Percentiles rank a stretch among this genome's conserved stretches.
phyloP scores from a whole-genome alignment of 331 rosid genomes.

The Ulmus americana region DNA sequence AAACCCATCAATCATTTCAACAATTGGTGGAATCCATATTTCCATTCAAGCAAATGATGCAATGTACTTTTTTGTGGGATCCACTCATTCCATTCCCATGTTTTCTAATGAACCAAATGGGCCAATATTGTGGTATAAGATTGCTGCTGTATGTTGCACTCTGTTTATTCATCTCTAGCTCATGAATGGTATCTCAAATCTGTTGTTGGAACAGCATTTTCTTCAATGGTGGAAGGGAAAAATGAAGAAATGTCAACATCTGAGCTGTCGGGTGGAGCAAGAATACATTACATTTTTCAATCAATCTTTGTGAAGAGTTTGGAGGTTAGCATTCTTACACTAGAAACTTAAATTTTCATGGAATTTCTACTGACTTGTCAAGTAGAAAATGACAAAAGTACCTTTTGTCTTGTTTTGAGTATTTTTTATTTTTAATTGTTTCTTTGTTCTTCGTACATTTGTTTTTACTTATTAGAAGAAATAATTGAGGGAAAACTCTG shows the following conservation, averaged over 20 bases:
- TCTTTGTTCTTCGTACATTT: too few relatives aligned
- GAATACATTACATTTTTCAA: slow-evolving; percentile 91
- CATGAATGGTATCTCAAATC: slow-evolving; percentile 1
- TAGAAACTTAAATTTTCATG: neutral
- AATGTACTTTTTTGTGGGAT: too few relatives aligned
- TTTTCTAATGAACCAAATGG: slow-evolving; percentile 2
- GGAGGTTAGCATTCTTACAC: slow-evolving; percentile 47
- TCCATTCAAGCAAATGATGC: too few relatives aligned
- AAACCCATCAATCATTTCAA: too few relatives aligned
- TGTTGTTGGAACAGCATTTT: slow-evolving; percentile 60
- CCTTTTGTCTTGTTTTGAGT: neutral
- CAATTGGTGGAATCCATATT: too few relatives aligned
- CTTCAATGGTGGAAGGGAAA: slow-evolving; percentile 88
- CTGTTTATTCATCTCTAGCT: slow-evolving; percentile 10
- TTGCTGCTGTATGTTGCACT: slow-evolving; percentile 4
- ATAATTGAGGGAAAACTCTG: too few relatives aligned
- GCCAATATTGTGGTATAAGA: neutral
- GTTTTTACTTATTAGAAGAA: too few relatives aligned
- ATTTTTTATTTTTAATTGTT: too few relatives aligned
- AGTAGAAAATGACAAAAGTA: neutral
- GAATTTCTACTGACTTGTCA: neutral
- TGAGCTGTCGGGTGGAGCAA: slow-evolving; percentile 89
- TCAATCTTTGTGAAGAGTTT: slow-evolving; percentile 79
- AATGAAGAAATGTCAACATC: slow-evolving; percentile 84
- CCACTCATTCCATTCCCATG: neutral